phyloP scores from a whole-genome alignment of 2,329 filamentous ascomycete genomes.

The Colletotrichum chlorophyti region DNA sequence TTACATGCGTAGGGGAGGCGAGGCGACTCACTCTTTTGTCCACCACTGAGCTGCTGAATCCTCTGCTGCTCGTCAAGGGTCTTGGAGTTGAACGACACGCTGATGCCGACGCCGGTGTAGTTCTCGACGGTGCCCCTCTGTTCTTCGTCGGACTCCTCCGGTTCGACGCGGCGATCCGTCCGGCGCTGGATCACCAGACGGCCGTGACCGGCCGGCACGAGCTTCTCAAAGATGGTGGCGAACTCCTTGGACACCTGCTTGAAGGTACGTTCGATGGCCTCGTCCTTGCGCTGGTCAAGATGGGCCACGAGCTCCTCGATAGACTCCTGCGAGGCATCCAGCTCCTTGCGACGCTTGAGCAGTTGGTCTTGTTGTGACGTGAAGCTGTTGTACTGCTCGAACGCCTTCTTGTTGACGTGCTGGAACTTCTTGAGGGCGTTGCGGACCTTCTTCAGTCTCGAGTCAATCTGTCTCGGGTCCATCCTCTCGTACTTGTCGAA shows the following conservation, averaged over 20 bases:
- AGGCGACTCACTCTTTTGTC: constrained; percentile 83
- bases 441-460: constrained; percentile 86
- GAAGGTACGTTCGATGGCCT: constrained; percentile 97
- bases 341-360: constrained; percentile 82
- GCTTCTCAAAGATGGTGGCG: constrained; percentile 88
- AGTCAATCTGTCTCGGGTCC: constrained; percentile 73
- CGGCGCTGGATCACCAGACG: constrained; percentile 92
- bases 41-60: constrained; percentile 95
- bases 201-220: constrained; percentile 92
- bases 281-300: constrained; percentile 94
- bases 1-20: background rate
- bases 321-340: constrained; percentile 83
- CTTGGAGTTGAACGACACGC: constrained; percentile 98
- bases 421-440: constrained; percentile 95
- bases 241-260: constrained; percentile 97
- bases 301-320: constrained; percentile 94
- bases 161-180: constrained; percentile 69
- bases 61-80: constrained; percentile 94
- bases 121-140: constrained; percentile 82
- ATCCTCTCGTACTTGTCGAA: constrained; percentile 90
- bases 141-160: constrained; percentile 73
- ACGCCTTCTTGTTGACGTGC: constrained; percentile 99
- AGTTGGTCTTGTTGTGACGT: constrained; percentile 90
- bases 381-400: constrained; percentile 98
- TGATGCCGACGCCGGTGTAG: constrained; percentile 95